phyloP scores from a whole-genome alignment of 106 monocot genomes.

The Dactylorhiza incarnata region DNA sequence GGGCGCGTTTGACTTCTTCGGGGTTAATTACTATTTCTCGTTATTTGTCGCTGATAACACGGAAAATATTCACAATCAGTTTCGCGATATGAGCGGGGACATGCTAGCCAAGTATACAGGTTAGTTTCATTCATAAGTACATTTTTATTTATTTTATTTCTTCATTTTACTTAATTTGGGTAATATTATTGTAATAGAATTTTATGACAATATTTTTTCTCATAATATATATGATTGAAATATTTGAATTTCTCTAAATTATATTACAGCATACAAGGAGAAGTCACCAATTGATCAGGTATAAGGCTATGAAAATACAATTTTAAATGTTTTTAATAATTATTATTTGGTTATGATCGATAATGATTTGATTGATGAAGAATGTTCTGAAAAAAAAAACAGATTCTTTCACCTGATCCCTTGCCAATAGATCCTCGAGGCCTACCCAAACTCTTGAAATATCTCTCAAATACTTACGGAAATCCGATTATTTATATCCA shows the following conservation, averaged over 20 bases:
- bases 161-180: too few relatives aligned
- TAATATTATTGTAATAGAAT: too few relatives aligned
- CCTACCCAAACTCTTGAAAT: slow-evolving; percentile 26
- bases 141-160: too few relatives aligned
- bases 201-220: too few relatives aligned
- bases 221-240: too few relatives aligned
- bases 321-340: too few relatives aligned
- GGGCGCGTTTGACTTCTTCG: slow-evolving; percentile 19
- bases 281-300: too few relatives aligned
- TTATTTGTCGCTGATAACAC: slow-evolving; percentile 13
- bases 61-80: not conserved
- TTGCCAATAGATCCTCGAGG: slow-evolving; percentile 28
- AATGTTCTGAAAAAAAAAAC: not conserved
- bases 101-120: slow-evolving; percentile 17
- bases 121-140: not conserved
- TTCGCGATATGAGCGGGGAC: slow-evolving; percentile 23
- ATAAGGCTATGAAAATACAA: too few relatives aligned
- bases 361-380: too few relatives aligned
- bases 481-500: slow-evolving; percentile 57
- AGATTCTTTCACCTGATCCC: slow-evolving; percentile 8
- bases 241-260: too few relatives aligned
- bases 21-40: slow-evolving; percentile 29
- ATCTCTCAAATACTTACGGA: slow-evolving; percentile 29
- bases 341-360: too few relatives aligned
- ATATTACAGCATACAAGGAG: too few relatives aligned